These are phyloP conservation scores for Venturia aucupariae DNA, from an alignment of 2,329 filamentous ascomycete species.

Conservation along the genomic window DNA sequence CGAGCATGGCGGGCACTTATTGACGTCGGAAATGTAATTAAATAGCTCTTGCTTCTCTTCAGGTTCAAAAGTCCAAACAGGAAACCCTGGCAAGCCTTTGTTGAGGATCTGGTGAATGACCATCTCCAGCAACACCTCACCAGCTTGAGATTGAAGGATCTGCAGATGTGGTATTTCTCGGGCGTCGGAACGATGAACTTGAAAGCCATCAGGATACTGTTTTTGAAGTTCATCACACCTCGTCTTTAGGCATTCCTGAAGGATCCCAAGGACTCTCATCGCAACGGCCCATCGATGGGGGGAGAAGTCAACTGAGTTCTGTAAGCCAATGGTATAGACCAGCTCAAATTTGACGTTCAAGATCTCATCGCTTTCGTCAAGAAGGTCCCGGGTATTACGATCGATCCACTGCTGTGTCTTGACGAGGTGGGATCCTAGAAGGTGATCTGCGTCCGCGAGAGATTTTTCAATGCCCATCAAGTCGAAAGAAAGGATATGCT, in stretches of 20 bases:
- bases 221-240: slow-evolving; percentile 23
- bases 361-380: slow-evolving; percentile 46
- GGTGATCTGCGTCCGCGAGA: neutral
- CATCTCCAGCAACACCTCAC: slow-evolving; percentile 14
- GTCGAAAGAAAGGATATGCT: neutral
- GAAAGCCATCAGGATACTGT: slow-evolving; percentile 34
- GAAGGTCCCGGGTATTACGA: slow-evolving; percentile 43
- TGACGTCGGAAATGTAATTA: slow-evolving; percentile 14
- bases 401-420: slow-evolving; percentile 38
- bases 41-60: slow-evolving; percentile 5
- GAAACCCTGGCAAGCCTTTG: slow-evolving; percentile 15
- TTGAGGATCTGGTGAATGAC: slow-evolving; percentile 21
- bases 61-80: slow-evolving; percentile 1
- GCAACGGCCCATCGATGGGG: slow-evolving; percentile 49
- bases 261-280: slow-evolving; percentile 42
- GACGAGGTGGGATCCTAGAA: slow-evolving; percentile 35
- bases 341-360: slow-evolving; percentile 27
- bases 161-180: slow-evolving; percentile 43
- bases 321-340: slow-evolving; percentile 29
- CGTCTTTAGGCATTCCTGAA: slow-evolving; percentile 24
- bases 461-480: slow-evolving; percentile 18
- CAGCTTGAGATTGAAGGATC: slow-evolving; percentile 34
- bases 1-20: neutral
- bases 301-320: slow-evolving; percentile 42
- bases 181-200: slow-evolving; percentile 30